Evolutionary conservation across 2,329 filamentous ascomycete species (phyloP), one percentile per base, ranked within the genome.

Genomic region (Alternaria rosae): DNA sequence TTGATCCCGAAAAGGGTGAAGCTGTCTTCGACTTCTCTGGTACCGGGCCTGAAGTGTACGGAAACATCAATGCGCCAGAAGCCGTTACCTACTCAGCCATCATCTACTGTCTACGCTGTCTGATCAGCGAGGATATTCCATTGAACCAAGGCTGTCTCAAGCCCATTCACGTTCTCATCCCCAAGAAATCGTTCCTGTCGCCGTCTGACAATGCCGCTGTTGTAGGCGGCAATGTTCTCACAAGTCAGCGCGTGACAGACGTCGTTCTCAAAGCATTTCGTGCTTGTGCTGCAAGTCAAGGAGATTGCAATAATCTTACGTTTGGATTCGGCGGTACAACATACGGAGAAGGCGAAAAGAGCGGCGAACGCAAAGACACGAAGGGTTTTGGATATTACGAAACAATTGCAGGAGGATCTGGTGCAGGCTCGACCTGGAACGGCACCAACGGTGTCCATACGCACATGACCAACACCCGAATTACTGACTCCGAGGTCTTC

Each of bases 361-460:
- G 44, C 7, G 44, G 64, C 13, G 65, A 64, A 12, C 68, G 72
- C 44, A 84, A 86, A 57, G 84, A 85, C n/a, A 83, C 88, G n/a
- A 88, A 88, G 35, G 92, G 92, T 0, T 95, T 95, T 74, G 92
- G 92, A 10, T 95, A 94, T 82, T 94, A 94, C 77, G 92, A 95
- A 78, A 94, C 92, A 6, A 93, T 95, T 65, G 89, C 90, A 0
- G 92, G 92, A 41, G 92, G 92, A 0, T 88, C 86, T 41, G 92
- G 92, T 26, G 92, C 92, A 0, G 91, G 91, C 0, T 86, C 89
- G 0, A 83, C 84, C 13, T 94, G 91, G 91, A 83, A 90, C 62
- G 92, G 92, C 38, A 89, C 90, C 11, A 88, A 84, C 54, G 91
- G 91, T 15, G 91, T 94, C n/a, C 91, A 94, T 75, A 91, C 88